Evolutionary conservation across 805 yeast species (phyloP), one percentile per base, ranked within the genome.

Genomic region (Cyberlindnera americana): DNA sequence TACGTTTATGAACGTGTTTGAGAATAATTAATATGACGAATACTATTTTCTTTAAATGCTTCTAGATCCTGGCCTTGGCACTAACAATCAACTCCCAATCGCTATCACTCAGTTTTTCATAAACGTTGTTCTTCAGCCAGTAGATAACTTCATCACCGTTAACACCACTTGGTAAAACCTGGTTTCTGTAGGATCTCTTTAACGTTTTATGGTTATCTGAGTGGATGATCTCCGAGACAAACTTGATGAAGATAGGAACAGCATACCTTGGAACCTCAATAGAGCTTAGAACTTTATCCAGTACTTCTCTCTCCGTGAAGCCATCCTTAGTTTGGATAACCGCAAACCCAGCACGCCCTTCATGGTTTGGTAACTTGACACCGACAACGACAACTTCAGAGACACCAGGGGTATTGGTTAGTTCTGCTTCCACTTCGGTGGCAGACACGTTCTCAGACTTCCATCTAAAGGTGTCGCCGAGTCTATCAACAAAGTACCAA

Each of bases 401-500:
- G 34, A 83, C 66, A 5, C 57, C 48, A 15, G 51, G 50, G 23
- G 57, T 46, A 18, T 60, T 65, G 21, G 66, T 59, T 21, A 85
- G 62, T 56, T 79, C 81, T 56, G 82, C 84, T 58, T 91, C 97
- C 28, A 90, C 96, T 65, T 90, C 97, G 24, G 90, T 81, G 12
- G 97, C 89, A 14, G 93, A 80, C 10, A 91, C 96, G 60, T 90
- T 90, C 65, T 90, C 98, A 2, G 95, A 83, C 65, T 88, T 91
- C 98, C 98, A 90, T 52, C 98, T 73, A 67, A 85, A 90, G 0
- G 97, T 91, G 57, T 90, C 98, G 29, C 98, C 98, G 55, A 91
- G 65, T 56, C 98, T 71, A 67, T 90, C 98, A 32, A 89, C 87
- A 61, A 90, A 90, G 62, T 83, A 87, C 59, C 83, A 72, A 48